phyloP scores from a whole-genome alignment of 1,284 basidiomycete genomes.

The Melampsora larici-populina region DNA sequence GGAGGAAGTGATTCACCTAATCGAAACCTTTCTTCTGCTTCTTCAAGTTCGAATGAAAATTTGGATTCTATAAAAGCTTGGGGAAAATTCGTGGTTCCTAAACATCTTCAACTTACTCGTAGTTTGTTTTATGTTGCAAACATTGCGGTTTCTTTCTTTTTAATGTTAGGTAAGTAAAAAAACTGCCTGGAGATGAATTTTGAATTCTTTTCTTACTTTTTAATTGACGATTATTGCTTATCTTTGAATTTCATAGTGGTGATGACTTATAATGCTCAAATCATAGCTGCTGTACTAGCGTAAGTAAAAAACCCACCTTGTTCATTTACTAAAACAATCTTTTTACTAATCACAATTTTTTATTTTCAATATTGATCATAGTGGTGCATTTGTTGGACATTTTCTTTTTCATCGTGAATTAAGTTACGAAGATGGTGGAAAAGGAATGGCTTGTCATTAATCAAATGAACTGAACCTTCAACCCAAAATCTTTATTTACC shows the following conservation, averaged over 20 bases:
- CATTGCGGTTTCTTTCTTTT: constrained; percentile 39
- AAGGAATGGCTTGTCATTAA: constrained; percentile 47
- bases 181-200: background rate
- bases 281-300: constrained; percentile 46
- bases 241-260: background rate
- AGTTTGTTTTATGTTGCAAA: constrained; percentile 37
- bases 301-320: constrained; percentile 4
- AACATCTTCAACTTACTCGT: constrained; percentile 25
- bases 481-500: background rate
- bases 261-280: constrained; percentile 46
- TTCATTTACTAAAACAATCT: too few species aligned
- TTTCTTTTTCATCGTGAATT: constrained; percentile 46
- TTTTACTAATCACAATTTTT: background rate
- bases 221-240: background rate
- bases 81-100: constrained; percentile 24
- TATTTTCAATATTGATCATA: constrained; percentile 5
- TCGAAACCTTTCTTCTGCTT: background rate
- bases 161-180: constrained; percentile 30
- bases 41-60: background rate
- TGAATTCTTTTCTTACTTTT: too few species aligned
- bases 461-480: background rate
- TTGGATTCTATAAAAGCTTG: background rate
- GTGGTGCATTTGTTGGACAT: constrained; percentile 48
- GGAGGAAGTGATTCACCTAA: background rate
- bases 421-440: constrained; percentile 33